phyloP scores from a whole-genome alignment of 371 early-diverging fungal genomes.

The Mortierella sp. region DNA sequence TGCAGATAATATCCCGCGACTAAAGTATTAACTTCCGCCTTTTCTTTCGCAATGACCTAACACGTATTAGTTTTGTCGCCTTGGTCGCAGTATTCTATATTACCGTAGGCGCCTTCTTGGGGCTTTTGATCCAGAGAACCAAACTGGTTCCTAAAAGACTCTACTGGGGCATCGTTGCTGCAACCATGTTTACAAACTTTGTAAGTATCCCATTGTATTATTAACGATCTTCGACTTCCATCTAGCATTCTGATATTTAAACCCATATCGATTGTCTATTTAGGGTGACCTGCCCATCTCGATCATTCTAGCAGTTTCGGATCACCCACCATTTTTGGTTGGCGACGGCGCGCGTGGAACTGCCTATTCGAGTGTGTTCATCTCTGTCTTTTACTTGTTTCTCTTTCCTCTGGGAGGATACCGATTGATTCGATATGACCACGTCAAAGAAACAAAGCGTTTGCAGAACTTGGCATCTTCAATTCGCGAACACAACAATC shows the following conservation, averaged over 20 bases:
- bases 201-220: constrained; percentile 14
- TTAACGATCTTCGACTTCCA: not conserved
- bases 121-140: constrained; percentile 42
- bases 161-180: constrained; percentile 48
- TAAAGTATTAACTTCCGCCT: not conserved
- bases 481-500: not conserved
- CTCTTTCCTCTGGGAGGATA: constrained; percentile 59
- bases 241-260: not conserved
- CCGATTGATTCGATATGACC: constrained; percentile 48
- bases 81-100: constrained; percentile 27
- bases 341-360: constrained; percentile 55
- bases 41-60: too few relatives aligned
- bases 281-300: constrained; percentile 61
- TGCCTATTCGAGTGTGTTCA: constrained; percentile 56
- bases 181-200: constrained; percentile 56
- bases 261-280: not conserved
- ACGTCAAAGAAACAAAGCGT: constrained; percentile 51
- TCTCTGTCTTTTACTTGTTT: constrained; percentile 54
- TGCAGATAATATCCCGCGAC: not conserved
- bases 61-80: constrained; percentile 24
- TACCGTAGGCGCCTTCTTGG: constrained; percentile 32
- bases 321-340: constrained; percentile 54
- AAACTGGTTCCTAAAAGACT: constrained; percentile 43
- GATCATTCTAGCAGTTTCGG: constrained; percentile 53
- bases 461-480: constrained; percentile 17